phyloP scores from a whole-genome alignment of 306 rosid species.

The Vachellia collinsii region DNA sequence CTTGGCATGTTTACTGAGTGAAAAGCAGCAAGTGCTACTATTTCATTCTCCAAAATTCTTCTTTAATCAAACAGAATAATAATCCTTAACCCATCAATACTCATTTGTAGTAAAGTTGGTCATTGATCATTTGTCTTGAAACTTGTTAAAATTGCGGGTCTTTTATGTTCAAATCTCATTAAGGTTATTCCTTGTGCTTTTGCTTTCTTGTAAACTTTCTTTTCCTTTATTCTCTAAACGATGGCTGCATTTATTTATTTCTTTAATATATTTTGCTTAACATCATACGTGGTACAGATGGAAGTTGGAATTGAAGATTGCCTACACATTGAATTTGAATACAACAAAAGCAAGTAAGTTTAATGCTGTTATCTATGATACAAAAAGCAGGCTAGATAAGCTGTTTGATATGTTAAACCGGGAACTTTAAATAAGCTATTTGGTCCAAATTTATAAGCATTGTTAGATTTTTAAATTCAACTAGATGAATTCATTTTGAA shows the following conservation, averaged over 20 bases:
- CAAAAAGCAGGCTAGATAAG: neutral
- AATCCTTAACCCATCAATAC: conserved; percentile 1
- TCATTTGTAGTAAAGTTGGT: conserved; percentile 12
- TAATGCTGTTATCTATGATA: neutral
- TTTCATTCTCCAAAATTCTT: conserved; percentile 6
- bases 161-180: conserved; percentile 27
- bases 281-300: conserved; percentile 65
- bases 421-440: conserved; percentile 7
- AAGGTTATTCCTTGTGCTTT: conserved; percentile 30
- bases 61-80: conserved; percentile 14
- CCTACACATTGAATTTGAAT: conserved; percentile 96
- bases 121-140: conserved; percentile 5
- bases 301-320: conserved; percentile 99
- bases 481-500: neutral
- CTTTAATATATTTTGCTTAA: conserved; percentile 32
- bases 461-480: neutral
- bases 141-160: neutral
- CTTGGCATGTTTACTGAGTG: neutral
- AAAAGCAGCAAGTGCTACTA: neutral
- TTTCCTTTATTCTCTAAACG: neutral
- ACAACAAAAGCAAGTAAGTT: conserved; percentile 60
- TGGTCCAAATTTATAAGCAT: neutral
- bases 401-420: neutral
- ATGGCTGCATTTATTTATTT: conserved; percentile 32
- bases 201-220: conserved; percentile 24